Percentiles rank a stretch among this genome's conserved stretches.
Conservation (phyloP, 495 filamentous ascomycete genomes). For the Stereocaulon alpinum region DNA sequence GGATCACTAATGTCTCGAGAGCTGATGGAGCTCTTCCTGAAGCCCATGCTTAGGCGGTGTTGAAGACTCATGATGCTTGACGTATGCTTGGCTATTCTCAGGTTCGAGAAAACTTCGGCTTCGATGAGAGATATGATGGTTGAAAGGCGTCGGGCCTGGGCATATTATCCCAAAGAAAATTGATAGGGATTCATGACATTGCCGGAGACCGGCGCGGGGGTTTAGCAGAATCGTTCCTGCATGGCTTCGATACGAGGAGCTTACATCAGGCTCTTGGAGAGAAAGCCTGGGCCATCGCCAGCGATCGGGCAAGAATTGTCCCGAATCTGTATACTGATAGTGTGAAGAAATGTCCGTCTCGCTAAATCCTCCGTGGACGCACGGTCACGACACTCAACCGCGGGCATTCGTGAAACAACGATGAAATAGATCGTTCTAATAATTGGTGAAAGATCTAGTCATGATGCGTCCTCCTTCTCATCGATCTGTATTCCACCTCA, state of each 20-base stretch:
- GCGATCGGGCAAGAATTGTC: neutral
- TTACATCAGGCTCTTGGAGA: neutral
- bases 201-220: neutral
- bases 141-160: neutral
- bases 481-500: neutral
- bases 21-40: conserved; percentile 2
- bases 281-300: neutral
- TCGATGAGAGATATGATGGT: neutral
- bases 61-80: neutral
- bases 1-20: conserved; percentile 10
- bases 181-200: neutral
- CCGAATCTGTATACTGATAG: neutral
- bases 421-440: neutral
- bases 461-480: neutral
- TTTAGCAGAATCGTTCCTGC: neutral
- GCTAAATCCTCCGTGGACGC: neutral
- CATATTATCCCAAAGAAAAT: neutral
- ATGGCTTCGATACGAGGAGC: neutral
- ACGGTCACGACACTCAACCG: conserved; percentile 2
- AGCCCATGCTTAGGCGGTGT: neutral
- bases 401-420: neutral
- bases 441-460: neutral
- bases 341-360: conserved; percentile 1
- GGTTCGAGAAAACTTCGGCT: too few species aligned
- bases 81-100: too few species aligned